phyloP scores from a whole-genome alignment of 805 yeast species.

The Saccharomycopsis amapae region DNA sequence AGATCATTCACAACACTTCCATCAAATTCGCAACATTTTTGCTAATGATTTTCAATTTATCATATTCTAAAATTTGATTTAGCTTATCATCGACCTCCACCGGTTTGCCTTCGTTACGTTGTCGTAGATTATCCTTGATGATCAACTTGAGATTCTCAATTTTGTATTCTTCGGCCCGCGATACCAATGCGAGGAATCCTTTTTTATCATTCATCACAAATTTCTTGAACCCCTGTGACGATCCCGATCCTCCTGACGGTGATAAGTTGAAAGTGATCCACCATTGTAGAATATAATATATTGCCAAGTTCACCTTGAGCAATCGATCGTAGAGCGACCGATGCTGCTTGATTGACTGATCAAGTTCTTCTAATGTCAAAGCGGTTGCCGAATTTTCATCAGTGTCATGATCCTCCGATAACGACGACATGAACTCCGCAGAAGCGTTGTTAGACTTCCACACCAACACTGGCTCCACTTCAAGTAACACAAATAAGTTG shows the following conservation, averaged over 20 bases:
- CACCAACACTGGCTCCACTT: neutral
- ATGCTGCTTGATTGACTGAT: neutral
- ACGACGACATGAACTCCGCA: neutral
- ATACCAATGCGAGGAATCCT: neutral
- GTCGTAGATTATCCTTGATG: neutral
- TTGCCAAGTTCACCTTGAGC: conserved; percentile 1
- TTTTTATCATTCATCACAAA: neutral
- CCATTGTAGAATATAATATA: neutral
- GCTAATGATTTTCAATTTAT: neutral
- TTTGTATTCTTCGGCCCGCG: neutral
- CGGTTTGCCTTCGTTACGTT: neutral
- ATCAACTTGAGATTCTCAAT: neutral
- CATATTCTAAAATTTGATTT: neutral
- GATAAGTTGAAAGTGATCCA: neutral
- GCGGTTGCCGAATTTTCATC: neutral
- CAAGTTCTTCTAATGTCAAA: neutral
- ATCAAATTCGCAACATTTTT: neutral
- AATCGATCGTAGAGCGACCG: conserved; percentile 1
- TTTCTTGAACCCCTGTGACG: neutral
- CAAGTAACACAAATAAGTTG: neutral
- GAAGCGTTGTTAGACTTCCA: neutral
- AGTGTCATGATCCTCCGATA: neutral
- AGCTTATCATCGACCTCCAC: neutral
- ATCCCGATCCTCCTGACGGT: neutral
- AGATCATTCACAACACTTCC: no score